Evolutionary conservation across 1,139 yeast genomes (phyloP), one percentile per base, ranked within the genome.

Genomic region (Eremothecium gossypii): DNA sequence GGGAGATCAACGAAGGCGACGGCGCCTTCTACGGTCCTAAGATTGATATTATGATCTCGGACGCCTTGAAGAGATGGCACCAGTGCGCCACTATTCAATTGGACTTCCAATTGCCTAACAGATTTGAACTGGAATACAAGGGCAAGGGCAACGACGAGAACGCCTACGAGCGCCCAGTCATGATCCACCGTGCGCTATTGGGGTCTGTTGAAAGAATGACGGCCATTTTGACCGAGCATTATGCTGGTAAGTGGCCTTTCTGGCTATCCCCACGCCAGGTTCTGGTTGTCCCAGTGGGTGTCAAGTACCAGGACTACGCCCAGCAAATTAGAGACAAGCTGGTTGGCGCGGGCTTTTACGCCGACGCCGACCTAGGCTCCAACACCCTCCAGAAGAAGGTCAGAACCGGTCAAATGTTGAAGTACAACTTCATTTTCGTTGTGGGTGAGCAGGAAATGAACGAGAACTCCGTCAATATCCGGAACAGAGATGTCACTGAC

Each of bases 1-100:
- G 97, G 97, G 84, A 81, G 59, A 67, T 89, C 54, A 86, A 89
- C 67, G 89, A 86, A 46, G 96, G 95, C 58, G 97, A 91, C 63
- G 98, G 98, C 65, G 98, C 98, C 33, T 91, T 91, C 72, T 91
- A 91, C 66, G 98, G 98, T 47, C 98, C 98, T 57, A 91, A 91
- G 75, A 91, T 91, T 60, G 98, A 91, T 69, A 82, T 91, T 57
- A 78, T 82, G 77, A 80, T 91, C 58, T 78, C 87, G 50, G 98
- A 91, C 65, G 93, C 95, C 32, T 76, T 84, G 63, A 79, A 78
- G 57, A 83, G 95, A 73, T 85, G 93, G 84, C 93, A 85, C 72
- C 98, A 91, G 71, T 87, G 96, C 68, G 98, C 97, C 42, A 91
- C 98, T 42, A 84, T 91, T 58, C 98, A 91, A 71, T 76, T 91